Base-by-base conservation (phyloP, 1,284 basidiomycete genomes). In the Pascua guehoae region DNA sequence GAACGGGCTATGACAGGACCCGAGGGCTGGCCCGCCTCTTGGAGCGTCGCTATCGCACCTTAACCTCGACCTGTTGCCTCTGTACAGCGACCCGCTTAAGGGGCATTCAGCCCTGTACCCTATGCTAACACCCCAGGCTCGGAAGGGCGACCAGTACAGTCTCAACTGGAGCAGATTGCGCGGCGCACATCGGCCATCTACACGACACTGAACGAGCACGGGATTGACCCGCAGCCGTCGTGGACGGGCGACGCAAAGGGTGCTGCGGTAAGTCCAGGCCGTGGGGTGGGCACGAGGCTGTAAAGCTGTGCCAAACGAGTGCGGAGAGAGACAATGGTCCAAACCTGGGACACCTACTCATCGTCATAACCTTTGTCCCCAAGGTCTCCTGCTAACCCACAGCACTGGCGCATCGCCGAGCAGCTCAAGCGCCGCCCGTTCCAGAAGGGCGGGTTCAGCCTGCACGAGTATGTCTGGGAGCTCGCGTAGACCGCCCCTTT, bases 141-240 rank as follows among this genome's bases (percentile, higher is more conserved):
- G 1, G 53, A 71, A 54, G 66, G 64, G 15, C 53, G 54, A 37
- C 53, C 58, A 1, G 55, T 63, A 8, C 62, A 67, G 47, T 65
- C 66, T 3, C 62, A 67, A 45, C 63, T 75, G 12, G 70, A 71
- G 53, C 49, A 56, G 8, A 60, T 63, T 48, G 67, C 71, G 8
- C 53, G 70, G 36, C 51, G 69, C 7, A 67, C 66, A 10, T 55
- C 61, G 3, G 67, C 65, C 8, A 24, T 70, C 17, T 73, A 70
- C 54, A 45, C 61, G 12, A 53, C 70, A 3, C 56, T 75, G 52
- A 16, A 44, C 9, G 62, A 67, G 24, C 50, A 66, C 44, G 61
- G 59, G 37, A 61, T 74, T 24, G 69, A 72, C 54, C 54, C 66
- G 1, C 54, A 58, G 43, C 70, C 72, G 12, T 65, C 67, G 7